phyloP scores from a whole-genome alignment of 1,284 basidiomycete genomes.

The Neotropicomus parvogracilis region DNA sequence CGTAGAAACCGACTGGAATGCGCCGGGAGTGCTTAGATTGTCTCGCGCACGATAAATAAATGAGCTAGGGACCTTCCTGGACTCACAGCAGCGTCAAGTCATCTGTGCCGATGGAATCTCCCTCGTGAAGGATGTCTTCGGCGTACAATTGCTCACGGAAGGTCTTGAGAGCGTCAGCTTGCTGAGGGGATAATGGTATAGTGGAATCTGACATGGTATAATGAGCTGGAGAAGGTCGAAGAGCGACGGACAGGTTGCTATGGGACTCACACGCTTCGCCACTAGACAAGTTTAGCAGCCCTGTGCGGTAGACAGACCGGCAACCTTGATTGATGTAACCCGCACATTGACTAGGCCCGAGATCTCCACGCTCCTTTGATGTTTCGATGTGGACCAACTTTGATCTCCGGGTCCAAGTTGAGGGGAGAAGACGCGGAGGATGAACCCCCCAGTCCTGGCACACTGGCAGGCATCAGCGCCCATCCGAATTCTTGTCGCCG shows the following conservation, averaged over 20 bases:
- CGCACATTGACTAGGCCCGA: no score
- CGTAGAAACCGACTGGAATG: constrained; percentile 61
- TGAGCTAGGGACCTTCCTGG: background rate
- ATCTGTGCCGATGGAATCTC: constrained; percentile 63
- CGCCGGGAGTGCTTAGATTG: constrained; percentile 4
- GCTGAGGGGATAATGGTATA: constrained; percentile 18
- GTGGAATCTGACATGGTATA: constrained; percentile 17
- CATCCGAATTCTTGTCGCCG: no score
- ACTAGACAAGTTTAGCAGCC: no score
- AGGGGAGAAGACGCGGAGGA: no score
- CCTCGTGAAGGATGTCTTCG: constrained; percentile 53
- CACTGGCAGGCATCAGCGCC: no score
- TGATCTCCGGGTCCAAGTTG: no score
- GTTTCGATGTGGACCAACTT: no score
- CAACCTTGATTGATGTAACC: background rate
- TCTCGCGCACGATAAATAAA: background rate
- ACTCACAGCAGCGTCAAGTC: constrained; percentile 59
- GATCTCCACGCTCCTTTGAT: no score
- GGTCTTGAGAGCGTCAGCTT: constrained; percentile 19
- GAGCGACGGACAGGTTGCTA: background rate
- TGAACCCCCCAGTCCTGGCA: no score
- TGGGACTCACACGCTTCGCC: constrained; percentile 3
- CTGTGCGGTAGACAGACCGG: no score
- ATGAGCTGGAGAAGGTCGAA: background rate
- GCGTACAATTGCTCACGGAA: constrained; percentile 50